Evolutionary conservation across 305 asterid genomes (phyloP), one percentile per base, ranked within the genome.

Genomic region (Petunia hybrid): DNA sequence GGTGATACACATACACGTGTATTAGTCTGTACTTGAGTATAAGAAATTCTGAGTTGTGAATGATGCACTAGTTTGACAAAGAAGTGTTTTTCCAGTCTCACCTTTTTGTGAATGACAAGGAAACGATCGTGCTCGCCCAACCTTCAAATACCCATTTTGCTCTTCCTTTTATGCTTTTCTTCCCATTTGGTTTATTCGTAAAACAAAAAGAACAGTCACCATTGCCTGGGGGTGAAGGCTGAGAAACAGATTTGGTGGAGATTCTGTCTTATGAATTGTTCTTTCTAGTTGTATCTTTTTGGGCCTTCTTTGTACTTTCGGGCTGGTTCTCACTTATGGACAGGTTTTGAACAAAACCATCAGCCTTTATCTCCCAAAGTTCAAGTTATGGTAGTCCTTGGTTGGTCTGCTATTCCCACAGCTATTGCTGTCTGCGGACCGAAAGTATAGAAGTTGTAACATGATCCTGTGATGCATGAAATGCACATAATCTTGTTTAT

Each of bases 351-450:
- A 68, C 43, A 43, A 46, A 68, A 31, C 40, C 57, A 42, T 69
- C 13, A 2, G 22, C 31, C 53, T 36, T 51, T 41, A 48, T 73
- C 78, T 73, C 63, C 31, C 38, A 10, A 12, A 5, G 46, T 71
- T 36, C 78, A 73, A 51, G 64, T 51, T 38, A 51, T 51, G 78
- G 38, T 51, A 73, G 46, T 73, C 78, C 63, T 51, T 36, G 78
- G 36, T 73, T 73, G 46, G 12, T 36, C 57, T 36, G 63, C 53
- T 73, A 73, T 51, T 73, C 53, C 78, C 78, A 10, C 36, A 73
- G 35, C 78, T 73, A 36, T 73, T 73, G 63, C 78, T 51, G 60
- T 53, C 64, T 35, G 61, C 5, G 9, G 61, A 6, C 9, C 9
- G 59, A 45, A 46, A 46, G 61, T 71, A 45, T 46, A 31, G 60